phyloP scores from a whole-genome alignment of 768 basidiomycete genomes.

The Psilocybe cubensis region DNA sequence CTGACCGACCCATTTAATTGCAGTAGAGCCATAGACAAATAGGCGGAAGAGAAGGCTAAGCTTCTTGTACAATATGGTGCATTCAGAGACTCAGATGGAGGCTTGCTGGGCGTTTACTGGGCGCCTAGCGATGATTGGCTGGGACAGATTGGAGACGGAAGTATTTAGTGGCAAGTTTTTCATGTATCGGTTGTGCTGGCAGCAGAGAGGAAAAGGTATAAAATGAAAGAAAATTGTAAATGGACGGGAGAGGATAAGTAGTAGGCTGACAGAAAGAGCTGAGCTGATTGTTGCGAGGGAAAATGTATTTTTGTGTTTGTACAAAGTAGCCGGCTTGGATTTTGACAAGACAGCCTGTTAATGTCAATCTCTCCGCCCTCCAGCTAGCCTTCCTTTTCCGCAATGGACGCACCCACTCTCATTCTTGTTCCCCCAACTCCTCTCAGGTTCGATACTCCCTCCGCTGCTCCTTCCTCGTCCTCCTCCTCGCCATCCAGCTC shows the following conservation, averaged over 20 bases:
- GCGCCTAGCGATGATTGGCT: background rate
- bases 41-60: too few relatives aligned
- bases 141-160: too few relatives aligned
- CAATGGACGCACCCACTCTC: slow-evolving; percentile 43
- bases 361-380: slow-evolving; percentile 10
- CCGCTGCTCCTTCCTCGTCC: slow-evolving; percentile 1
- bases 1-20: too few relatives aligned
- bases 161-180: too few relatives aligned
- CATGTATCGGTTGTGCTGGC: background rate
- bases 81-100: background rate
- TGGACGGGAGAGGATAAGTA: too few relatives aligned
- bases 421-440: slow-evolving; percentile 39
- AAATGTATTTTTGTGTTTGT: slow-evolving; percentile 5
- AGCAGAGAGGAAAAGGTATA: too few relatives aligned
- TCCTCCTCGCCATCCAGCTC: slow-evolving; percentile 31
- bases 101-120: background rate
- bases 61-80: too few relatives aligned
- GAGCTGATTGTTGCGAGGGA: slow-evolving; percentile 16
- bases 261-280: too few relatives aligned
- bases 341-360: slow-evolving; percentile 5
- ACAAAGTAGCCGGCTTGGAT: slow-evolving; percentile 1
- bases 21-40: too few relatives aligned
- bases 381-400: slow-evolving; percentile 1
- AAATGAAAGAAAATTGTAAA: too few relatives aligned
- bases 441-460: slow-evolving; percentile 20